A percentile compares a stretch with the other conserved stretches of the same genome.
phyloP scores from a whole-genome alignment of 768 basidiomycete genomes.

The Naganishia kalamii region DNA sequence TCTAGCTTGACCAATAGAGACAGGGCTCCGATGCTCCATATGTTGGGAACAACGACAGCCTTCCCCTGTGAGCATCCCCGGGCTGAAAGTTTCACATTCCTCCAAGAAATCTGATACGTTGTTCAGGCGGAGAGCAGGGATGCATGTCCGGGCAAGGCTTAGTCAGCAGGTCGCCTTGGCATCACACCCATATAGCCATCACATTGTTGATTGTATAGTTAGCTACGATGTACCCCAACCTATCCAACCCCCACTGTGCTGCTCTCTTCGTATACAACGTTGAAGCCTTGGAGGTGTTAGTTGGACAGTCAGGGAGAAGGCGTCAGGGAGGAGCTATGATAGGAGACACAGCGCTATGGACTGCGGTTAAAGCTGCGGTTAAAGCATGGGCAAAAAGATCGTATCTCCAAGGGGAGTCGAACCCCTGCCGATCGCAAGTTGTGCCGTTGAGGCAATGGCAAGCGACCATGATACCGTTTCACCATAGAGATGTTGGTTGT shows the following conservation, averaged over 20 bases:
- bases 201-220: not conserved
- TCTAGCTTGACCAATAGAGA: too few relatives aligned
- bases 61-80: too few relatives aligned
- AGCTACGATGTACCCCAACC: not conserved
- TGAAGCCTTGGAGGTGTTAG: too few relatives aligned
- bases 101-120: too few relatives aligned
- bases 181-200: not conserved
- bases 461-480: not conserved
- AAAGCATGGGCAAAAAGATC: not conserved
- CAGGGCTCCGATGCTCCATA: too few relatives aligned
- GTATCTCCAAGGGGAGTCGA: conserved; percentile 20
- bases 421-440: conserved; percentile 16
- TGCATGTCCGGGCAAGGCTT: not conserved
- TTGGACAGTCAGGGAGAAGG: too few relatives aligned
- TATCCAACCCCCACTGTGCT: not conserved
- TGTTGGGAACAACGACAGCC: too few relatives aligned
- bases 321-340: too few relatives aligned
- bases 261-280: not conserved
- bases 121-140: not conserved
- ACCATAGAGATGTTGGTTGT: not conserved
- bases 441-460: conserved; percentile 15
- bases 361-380: too few relatives aligned
- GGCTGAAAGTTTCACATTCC: too few relatives aligned
- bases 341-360: too few relatives aligned
- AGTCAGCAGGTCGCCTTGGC: not conserved